These are phyloP conservation scores for Pseudocercospora macadamiae DNA, from an alignment of 2,329 filamentous ascomycete species.

Conservation along the genomic window DNA sequence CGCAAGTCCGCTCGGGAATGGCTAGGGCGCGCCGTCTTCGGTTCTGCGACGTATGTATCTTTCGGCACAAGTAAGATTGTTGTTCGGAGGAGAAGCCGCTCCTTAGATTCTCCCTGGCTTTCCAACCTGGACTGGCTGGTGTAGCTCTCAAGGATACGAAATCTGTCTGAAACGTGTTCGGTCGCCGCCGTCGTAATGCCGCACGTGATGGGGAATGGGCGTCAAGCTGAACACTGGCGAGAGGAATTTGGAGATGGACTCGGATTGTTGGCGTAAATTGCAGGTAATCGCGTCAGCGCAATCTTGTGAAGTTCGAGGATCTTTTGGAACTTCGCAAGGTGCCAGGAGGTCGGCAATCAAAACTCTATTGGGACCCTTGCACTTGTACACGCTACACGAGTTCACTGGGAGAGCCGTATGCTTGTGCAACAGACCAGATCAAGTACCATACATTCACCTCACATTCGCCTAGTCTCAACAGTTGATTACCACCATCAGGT, in stretches of 20 bases:
- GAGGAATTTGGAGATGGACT: not conserved
- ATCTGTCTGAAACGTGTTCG: constrained; percentile 21
- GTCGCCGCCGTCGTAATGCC: constrained; percentile 4
- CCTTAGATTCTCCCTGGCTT: not conserved
- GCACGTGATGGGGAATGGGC: constrained; percentile 1
- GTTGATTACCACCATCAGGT: no score
- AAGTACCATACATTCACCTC: not conserved
- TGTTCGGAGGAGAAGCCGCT: constrained; percentile 1
- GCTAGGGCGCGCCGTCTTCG: not conserved
- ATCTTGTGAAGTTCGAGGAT: not conserved
- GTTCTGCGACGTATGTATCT: not conserved
- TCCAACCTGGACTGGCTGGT: not conserved
- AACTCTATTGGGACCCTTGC: constrained; percentile 1
- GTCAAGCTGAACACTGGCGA: not conserved
- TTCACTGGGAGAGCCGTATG: not conserved
- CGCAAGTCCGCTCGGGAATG: constrained; percentile 5
- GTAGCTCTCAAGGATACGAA: not conserved
- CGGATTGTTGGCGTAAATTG: not conserved
- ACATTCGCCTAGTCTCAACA: no score
- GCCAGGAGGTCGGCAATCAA: constrained; percentile 2
- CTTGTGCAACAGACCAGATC: not conserved
- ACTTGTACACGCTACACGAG: not conserved
- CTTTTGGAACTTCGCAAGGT: not conserved
- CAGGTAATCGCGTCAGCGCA: not conserved
- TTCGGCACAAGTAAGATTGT: constrained; percentile 3